These are phyloP conservation scores for Ochromonadaceae sp. DNA, from an alignment of 352 stramenopile species.

Conservation along the genomic window DNA sequence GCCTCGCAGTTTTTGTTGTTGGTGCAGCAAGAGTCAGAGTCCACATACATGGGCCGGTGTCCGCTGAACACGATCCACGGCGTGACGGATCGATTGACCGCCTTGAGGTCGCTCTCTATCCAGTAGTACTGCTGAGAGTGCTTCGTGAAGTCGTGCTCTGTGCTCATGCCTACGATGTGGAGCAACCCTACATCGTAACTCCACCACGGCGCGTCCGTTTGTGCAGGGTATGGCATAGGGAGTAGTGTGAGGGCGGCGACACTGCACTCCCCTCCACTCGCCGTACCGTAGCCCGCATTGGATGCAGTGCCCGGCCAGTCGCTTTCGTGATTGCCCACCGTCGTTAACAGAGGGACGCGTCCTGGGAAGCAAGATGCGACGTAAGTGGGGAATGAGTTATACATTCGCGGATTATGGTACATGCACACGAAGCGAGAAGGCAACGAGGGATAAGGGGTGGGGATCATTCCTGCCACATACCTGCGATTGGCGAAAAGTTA, in stretches of 20 bases:
- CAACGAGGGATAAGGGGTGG: no score
- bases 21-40: constrained; percentile 2
- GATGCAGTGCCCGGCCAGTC: neutral
- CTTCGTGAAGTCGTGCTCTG: constrained; percentile 56
- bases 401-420: no score
- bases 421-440: no score
- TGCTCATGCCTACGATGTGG: constrained; percentile 61
- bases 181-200: constrained; percentile 56
- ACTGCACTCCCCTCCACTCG: constrained; percentile 45
- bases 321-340: constrained; percentile 27
- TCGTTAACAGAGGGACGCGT: no score
- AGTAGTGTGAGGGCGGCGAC: constrained; percentile 38
- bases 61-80: constrained; percentile 58
- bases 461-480: no score
- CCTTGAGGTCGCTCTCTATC: constrained; percentile 50
- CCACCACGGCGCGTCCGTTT: constrained; percentile 39
- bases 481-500: no score
- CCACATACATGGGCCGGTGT: constrained; percentile 49
- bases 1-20: neutral
- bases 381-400: no score
- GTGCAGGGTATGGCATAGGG: constrained; percentile 31
- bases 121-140: constrained; percentile 56
- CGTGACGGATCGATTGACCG: constrained; percentile 46
- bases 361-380: no score
- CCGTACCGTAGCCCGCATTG: constrained; percentile 19